Evolutionary conservation across 768 basidiomycete genomes (phyloP).

Genomic region (Mycena capillaripes): DNA sequence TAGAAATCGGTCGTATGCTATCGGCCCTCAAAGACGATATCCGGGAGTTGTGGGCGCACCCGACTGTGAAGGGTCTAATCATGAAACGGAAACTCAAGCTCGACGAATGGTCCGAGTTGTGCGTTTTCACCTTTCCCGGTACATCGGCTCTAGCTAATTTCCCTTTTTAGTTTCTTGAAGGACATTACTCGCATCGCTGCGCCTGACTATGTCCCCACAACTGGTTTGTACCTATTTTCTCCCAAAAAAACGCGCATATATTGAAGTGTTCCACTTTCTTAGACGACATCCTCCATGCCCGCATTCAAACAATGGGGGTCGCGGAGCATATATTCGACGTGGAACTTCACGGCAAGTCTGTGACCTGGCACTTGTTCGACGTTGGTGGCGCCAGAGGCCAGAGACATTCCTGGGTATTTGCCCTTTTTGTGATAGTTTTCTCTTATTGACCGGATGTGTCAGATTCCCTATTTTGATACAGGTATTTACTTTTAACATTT

Average conservation of each 20-base stretch:
- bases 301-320: constrained; percentile 92
- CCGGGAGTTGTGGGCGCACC: constrained; percentile 79
- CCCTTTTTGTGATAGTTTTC: constrained; percentile 11
- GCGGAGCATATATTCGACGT: constrained; percentile 89
- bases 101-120: constrained; percentile 94
- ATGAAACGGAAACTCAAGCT: constrained; percentile 78
- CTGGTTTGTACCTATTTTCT: constrained; percentile 59
- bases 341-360: constrained; percentile 80
- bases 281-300: constrained; percentile 93
- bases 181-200: constrained; percentile 81
- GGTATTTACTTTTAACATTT: too few relatives aligned
- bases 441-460: constrained; percentile 16
- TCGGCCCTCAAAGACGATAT: constrained; percentile 74
- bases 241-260: constrained; percentile 43
- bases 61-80: constrained; percentile 78
- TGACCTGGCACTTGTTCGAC: constrained; percentile 82
- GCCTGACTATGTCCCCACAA: constrained; percentile 79
- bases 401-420: constrained; percentile 78
- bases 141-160: constrained; percentile 33
- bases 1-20: constrained; percentile 74
- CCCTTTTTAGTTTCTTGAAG: constrained; percentile 73
- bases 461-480: constrained; percentile 75
- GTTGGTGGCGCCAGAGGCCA: constrained; percentile 82
- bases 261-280: constrained; percentile 37
- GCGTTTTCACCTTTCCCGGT: constrained; percentile 47